phyloP scores from a whole-genome alignment of 2,329 filamentous ascomycete genomes.

The Coniochaeta sp. region DNA sequence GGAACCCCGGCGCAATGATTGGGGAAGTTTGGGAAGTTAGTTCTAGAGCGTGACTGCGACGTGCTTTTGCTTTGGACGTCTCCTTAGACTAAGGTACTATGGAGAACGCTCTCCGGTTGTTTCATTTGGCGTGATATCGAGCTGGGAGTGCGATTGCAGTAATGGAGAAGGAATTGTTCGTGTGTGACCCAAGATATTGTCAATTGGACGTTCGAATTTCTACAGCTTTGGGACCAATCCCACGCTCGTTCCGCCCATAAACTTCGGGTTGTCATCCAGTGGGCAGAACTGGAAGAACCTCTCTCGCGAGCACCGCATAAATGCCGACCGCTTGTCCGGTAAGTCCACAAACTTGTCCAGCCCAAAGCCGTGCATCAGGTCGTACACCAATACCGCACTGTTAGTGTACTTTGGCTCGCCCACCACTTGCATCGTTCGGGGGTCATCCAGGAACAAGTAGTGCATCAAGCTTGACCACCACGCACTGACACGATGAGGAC shows the following conservation, averaged over 20 bases:
- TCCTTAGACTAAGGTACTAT: too few species aligned
- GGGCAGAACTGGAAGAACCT: slow-evolving; percentile 65
- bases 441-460: slow-evolving; percentile 55
- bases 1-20: slow-evolving; percentile 14
- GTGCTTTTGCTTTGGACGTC: too few species aligned
- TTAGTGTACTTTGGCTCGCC: slow-evolving; percentile 70
- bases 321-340: slow-evolving; percentile 63
- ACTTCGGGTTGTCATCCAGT: slow-evolving; percentile 44
- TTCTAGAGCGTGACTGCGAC: not conserved
- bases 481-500: slow-evolving; percentile 52
- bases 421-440: slow-evolving; percentile 48
- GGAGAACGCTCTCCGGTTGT: too few species aligned
- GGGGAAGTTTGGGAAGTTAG: slow-evolving; percentile 10
- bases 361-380: slow-evolving; percentile 66
- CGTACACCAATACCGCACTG: slow-evolving; percentile 64
- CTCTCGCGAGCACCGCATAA: slow-evolving; percentile 58
- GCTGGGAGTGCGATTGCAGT: too few species aligned
- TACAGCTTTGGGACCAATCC: slow-evolving; percentile 48
- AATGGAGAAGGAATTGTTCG: too few species aligned
- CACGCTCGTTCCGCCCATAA: slow-evolving; percentile 45
- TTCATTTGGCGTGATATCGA: too few species aligned
- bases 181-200: too few species aligned
- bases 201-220: not conserved
- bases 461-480: slow-evolving; percentile 59
- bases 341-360: slow-evolving; percentile 67